Evolutionary conservation across 352 stramenopile genomes (phyloP).

Genomic region (Pythium rhizo-oryzae): DNA sequence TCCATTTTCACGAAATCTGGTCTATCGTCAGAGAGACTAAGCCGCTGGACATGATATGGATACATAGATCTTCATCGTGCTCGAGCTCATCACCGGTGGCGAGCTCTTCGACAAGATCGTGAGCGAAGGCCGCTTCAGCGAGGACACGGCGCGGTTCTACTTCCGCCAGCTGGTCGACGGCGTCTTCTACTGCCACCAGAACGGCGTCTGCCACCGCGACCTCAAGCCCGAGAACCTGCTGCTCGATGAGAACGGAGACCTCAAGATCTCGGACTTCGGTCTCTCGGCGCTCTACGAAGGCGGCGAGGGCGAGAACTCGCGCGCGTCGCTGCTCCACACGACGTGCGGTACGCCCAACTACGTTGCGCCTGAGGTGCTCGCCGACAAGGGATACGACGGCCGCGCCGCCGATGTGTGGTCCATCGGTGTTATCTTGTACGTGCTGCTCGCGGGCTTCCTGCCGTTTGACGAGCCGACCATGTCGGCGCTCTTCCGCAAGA

Average conservation of each 20-base stretch:
- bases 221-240: conserved; percentile 98
- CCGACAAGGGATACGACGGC: conserved; percentile 94
- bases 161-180: conserved; percentile 98
- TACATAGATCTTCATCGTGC: conserved; percentile 95
- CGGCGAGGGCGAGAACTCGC: conserved; percentile 85
- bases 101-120: conserved; percentile 98
- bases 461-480: conserved; percentile 96
- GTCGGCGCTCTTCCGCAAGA: conserved; percentile 96
- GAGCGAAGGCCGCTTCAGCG: conserved; percentile 93
- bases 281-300: conserved; percentile 94
- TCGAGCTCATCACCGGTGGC: conserved; percentile 91
- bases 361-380: conserved; percentile 93
- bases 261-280: conserved; percentile 99
- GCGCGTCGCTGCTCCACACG: conserved; percentile 93
- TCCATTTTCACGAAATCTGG: not conserved
- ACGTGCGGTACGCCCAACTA: conserved; percentile 98
- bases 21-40: not conserved
- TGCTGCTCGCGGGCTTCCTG: conserved; percentile 91
- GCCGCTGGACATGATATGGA: not conserved
- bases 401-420: conserved; percentile 96
- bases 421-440: conserved; percentile 99
- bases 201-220: conserved; percentile 97
- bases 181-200: conserved; percentile 97
- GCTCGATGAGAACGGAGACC: conserved; percentile 94
- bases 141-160: conserved; percentile 97